Percentiles rank a stretch among this genome's conserved stretches.
These are phyloP conservation scores for Arthroderma sp. DNA, from an alignment of 2,329 filamentous ascomycete species.

Conservation along the genomic window DNA sequence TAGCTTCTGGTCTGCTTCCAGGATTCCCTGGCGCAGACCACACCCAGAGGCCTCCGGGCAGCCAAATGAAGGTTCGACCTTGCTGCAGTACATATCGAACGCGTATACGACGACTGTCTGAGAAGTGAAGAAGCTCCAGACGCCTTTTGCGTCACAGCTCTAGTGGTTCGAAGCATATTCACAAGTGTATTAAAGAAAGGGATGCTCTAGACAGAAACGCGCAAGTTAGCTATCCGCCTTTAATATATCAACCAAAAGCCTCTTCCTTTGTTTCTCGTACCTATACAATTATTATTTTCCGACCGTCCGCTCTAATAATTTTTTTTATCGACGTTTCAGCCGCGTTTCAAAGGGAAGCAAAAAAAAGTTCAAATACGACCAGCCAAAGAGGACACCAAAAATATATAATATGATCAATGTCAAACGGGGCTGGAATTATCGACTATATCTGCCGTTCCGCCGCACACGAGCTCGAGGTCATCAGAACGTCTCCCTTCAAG, in stretches of 20 bases:
- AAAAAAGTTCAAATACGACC: conserved; percentile 2
- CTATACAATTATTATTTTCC: conserved; percentile 1
- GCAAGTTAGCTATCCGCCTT: neutral
- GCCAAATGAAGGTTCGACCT: conserved; percentile 25
- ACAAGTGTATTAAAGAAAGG: neutral
- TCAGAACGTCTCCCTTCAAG: conserved; percentile 13
- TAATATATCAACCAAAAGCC: neutral
- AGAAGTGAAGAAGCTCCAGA: conserved; percentile 29
- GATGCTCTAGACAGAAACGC: neutral
- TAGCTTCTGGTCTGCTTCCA: conserved; percentile 41
- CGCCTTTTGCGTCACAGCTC: conserved; percentile 27
- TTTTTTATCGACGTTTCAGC: conserved; percentile 4
- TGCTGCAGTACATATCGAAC: conserved; percentile 10
- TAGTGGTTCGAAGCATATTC: conserved; percentile 15
- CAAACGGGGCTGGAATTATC: conserved; percentile 14
- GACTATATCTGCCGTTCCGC: conserved; percentile 17
- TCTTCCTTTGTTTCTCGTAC: neutral
- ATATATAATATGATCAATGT: conserved; percentile 12
- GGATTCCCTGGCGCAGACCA: conserved; percentile 28
- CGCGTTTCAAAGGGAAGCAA: conserved; percentile 1
- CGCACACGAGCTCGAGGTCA: conserved; percentile 15
- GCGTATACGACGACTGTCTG: conserved; percentile 22
- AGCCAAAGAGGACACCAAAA: conserved; percentile 6
- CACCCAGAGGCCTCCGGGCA: conserved; percentile 32
- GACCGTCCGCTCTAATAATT: neutral